Conservation (phyloP, 768 basidiomycete genomes). For the Tricholoma furcatifolium region DNA sequence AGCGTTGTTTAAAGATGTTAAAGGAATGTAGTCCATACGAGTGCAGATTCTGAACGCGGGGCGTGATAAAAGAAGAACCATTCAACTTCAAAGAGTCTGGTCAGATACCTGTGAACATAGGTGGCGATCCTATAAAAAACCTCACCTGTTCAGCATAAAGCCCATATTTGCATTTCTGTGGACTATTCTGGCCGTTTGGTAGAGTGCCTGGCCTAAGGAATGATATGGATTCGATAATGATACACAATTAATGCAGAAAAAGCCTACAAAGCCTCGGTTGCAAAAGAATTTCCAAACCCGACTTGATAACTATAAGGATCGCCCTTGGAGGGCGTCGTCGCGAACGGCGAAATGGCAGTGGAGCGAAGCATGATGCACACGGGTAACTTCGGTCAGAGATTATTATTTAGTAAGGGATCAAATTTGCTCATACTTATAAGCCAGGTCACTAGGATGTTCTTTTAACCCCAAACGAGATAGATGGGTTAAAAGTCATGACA, state of each 20-base stretch:
- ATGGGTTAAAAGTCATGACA: not conserved
- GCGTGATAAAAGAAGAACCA: slow-evolving; percentile 59
- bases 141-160: slow-evolving; percentile 59
- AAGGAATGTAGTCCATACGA: slow-evolving; percentile 32
- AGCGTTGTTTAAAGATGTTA: not conserved
- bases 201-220: slow-evolving; percentile 49
- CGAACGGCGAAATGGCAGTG: slow-evolving; percentile 37
- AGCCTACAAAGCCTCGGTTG: slow-evolving; percentile 53
- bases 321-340: slow-evolving; percentile 34
- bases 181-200: slow-evolving; percentile 58
- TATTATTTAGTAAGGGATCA: not conserved
- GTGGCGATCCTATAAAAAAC: not conserved
- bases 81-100: slow-evolving; percentile 42
- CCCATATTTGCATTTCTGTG: slow-evolving; percentile 62
- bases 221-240: not conserved
- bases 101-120: not conserved
- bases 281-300: slow-evolving; percentile 59
- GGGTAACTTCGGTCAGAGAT: not conserved
- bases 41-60: slow-evolving; percentile 51
- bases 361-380: slow-evolving; percentile 27
- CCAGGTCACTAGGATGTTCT: not conserved
- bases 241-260: not conserved
- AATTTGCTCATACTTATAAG: too few relatives aligned
- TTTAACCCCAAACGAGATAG: not conserved
- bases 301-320: slow-evolving; percentile 60